phyloP scores from a whole-genome alignment of 352 stramenopile genomes.

The Pythium monospermum region DNA sequence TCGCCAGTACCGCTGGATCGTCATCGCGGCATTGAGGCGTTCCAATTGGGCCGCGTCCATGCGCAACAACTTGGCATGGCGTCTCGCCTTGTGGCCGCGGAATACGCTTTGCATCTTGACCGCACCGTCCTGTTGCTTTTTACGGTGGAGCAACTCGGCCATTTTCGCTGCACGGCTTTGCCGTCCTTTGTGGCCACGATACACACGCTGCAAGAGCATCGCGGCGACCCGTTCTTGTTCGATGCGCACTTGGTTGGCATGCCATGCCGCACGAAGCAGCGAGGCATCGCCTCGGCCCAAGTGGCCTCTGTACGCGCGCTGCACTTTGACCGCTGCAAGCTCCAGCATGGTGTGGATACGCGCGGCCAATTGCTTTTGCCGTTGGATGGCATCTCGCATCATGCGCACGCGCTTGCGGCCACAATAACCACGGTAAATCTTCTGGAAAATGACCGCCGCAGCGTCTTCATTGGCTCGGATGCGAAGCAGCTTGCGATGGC shows the following conservation, averaged over 20 bases:
- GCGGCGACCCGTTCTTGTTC: constrained; percentile 39
- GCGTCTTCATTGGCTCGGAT: constrained; percentile 56
- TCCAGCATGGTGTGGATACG: constrained; percentile 53
- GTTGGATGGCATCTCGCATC: constrained; percentile 40
- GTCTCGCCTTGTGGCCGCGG: constrained; percentile 46
- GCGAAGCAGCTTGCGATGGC: constrained; percentile 38
- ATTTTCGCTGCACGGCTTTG: constrained; percentile 37
- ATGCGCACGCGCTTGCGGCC: constrained; percentile 34
- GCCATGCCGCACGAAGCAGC: constrained; percentile 40
- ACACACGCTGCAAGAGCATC: constrained; percentile 71
- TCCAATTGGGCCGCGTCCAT: constrained; percentile 33
- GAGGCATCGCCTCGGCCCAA: constrained; percentile 41
- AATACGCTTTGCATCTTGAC: constrained; percentile 67
- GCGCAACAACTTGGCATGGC: constrained; percentile 34
- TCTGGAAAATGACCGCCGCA: constrained; percentile 67
- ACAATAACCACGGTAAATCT: constrained; percentile 64
- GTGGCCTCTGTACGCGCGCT: constrained; percentile 67
- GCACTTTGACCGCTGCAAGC: constrained; percentile 59
- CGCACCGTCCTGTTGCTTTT: constrained; percentile 43
- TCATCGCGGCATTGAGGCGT: constrained; percentile 49
- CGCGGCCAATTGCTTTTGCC: constrained; percentile 42
- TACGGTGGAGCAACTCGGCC: constrained; percentile 39
- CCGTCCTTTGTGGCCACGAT: constrained; percentile 59
- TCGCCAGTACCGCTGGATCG: constrained; percentile 75
- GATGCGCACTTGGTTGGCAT: constrained; percentile 37